Base-by-base conservation (phyloP, 2,329 filamentous ascomycete genomes). In the Endoconidiophora polonica region DNA sequence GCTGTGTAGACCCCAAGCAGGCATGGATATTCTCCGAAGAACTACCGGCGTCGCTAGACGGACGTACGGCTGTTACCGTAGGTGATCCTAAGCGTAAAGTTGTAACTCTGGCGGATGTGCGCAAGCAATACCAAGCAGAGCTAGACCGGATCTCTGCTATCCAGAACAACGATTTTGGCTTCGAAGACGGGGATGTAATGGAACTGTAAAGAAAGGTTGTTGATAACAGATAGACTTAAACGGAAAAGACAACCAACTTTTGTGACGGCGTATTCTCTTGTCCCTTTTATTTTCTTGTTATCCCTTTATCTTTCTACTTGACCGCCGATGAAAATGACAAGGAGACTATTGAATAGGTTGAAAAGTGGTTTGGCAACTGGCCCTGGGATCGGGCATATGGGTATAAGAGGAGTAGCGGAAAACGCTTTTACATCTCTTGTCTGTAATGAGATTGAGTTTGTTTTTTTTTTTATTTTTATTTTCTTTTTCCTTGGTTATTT, bases 91-190 rank as follows among this genome's bases (percentile, higher is more conserved):
- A 81, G 67, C 78, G 88, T 54, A 81, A 76, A 61, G 79, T 96
- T 36, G 74, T 96, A 14, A 94, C 86, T 29, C 67, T 98, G 49
- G 83, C 83, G 26, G 88, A 94, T 62, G 70, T 96, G 48, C 76
- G 88, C 59, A 86, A 82, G 63, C 83, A 90, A 61, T 98, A 95
- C 63, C 85, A 94, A 65, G 77, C 76, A 22, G 87, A 96, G 65
- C 68, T 98, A 59, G 91, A 98, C 65, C 75, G 86, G 55, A 82
- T 91, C 57, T 85, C 83, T 48, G 83, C 85, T 48, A 87, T 95
- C 62, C 81, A 91, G 65, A 84, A 85, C 60, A 87, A 93, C 52
- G 79, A 93, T 61, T 95, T 93, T 70, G 83, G 83, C 14, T 85
- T 95, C 54, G 66, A 69, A 55, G 68, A 65, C 10, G 73, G 67